Percentiles rank a stretch among this genome's conserved stretches.
phyloP scores from a whole-genome alignment of 495 filamentous ascomycete genomes.

The Glarea lozoyensis region DNA sequence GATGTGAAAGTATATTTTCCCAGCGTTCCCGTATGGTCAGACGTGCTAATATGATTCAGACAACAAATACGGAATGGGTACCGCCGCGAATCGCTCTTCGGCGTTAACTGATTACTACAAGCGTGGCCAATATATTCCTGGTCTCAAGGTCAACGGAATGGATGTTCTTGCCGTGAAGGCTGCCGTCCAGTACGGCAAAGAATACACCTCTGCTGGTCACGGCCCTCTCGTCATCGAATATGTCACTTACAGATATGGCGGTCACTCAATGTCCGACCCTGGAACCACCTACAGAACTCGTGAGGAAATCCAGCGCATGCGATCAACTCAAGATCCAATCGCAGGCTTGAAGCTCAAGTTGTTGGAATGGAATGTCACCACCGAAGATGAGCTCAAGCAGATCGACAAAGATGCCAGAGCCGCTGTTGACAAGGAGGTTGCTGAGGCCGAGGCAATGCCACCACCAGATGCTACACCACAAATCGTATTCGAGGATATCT shows the following conservation, averaged over 20 bases:
- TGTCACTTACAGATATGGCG: slow-evolving; percentile 98
- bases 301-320: slow-evolving; percentile 99
- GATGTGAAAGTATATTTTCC: slow-evolving; percentile 80
- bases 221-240: slow-evolving; percentile 96
- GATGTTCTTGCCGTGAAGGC: slow-evolving; percentile 97
- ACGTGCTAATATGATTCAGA: slow-evolving; percentile 41
- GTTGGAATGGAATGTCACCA: slow-evolving; percentile 84
- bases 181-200: slow-evolving; percentile 83
- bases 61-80: slow-evolving; percentile 99
- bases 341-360: slow-evolving; percentile 97
- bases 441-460: slow-evolving; percentile 77
- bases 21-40: background rate
- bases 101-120: slow-evolving; percentile 99
- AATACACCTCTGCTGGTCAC: slow-evolving; percentile 70
- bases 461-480: slow-evolving; percentile 64
- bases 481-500: slow-evolving; percentile 94
- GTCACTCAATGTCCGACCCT: slow-evolving; percentile 98
- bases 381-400: slow-evolving; percentile 93
- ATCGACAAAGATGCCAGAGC: slow-evolving; percentile 87
- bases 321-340: slow-evolving; percentile 95
- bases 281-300: slow-evolving; percentile 98
- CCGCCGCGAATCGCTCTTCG: slow-evolving; percentile 84
- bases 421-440: slow-evolving; percentile 83
- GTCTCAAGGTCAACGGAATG: slow-evolving; percentile 99
- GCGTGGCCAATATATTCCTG: slow-evolving; percentile 98